Evolutionary conservation across 257 asterid species (phyloP), one percentile per base, ranked within the genome.

Genomic region (Rhazya stricta): DNA sequence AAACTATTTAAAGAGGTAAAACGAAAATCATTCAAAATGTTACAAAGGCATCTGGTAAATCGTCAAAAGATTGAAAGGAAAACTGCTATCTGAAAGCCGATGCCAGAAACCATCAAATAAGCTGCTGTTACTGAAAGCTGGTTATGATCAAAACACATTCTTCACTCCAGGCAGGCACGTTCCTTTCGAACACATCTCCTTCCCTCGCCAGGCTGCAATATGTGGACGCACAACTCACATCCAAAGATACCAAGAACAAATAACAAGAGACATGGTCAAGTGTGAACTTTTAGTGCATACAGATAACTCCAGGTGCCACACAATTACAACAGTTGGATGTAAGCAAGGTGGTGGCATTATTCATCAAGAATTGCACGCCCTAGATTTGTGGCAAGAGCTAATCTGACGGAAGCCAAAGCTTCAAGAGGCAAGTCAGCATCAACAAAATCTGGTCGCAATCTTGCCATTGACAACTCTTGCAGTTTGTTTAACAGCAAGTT

Each of bases 341-440:
- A 36, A 34, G 15, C 42, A 30, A 32, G 9, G 13, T 4, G 29
- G 70, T 41, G 45, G 69, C 46, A 51, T 86, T 74, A 94, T 75
- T 94, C 97, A 16, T 91, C 88, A 0, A 94, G 99, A 73, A 89
- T 81, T 30, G 97, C 95, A 25, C 99, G 96, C 5, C 99, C 99
- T 32, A 90, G 85, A 57, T 90, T 94, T 77, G 91, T 83, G 46
- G 94, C 99, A 50, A 92, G 93, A 71, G 96, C 97, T 39, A 94
- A 86, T 68, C 99, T 83, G 71, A 92, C 91, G 1, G 96, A 85
- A 74, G 75, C 81, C 84, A 94, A 80, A 81, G 97, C 96, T 82
- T 89, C 97, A 1, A 92, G 81, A 42, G 97, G 92, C 86, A 92
- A 82, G 76, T 83, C 91, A 53, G 91, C 77, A 23, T 86, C 91